phyloP scores from a whole-genome alignment of 148 eudicot species.

The Hydrangea macrophylla region DNA sequence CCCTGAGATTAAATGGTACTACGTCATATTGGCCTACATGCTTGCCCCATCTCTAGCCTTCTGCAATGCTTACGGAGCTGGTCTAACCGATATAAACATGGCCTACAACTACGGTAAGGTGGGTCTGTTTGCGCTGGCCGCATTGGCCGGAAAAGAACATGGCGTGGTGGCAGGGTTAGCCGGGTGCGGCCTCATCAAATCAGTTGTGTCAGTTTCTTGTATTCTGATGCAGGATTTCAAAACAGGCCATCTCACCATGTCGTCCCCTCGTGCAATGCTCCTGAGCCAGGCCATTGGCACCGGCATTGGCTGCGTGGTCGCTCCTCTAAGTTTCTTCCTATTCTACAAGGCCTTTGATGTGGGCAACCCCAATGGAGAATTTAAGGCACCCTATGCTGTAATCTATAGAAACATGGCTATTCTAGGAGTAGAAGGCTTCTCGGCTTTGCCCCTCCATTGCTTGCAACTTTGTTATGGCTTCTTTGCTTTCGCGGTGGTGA shows the following conservation, averaged over 20 bases:
- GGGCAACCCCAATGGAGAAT: constrained; percentile 57
- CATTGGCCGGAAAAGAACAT: constrained; percentile 43
- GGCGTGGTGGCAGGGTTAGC: constrained; percentile 62
- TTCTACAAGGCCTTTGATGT: constrained; percentile 63
- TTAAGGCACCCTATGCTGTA: constrained; percentile 62
- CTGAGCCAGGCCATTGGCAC: constrained; percentile 61
- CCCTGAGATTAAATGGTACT: constrained; percentile 67
- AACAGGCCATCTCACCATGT: constrained; percentile 54
- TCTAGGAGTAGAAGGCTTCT: constrained; percentile 56
- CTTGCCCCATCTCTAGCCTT: constrained; percentile 58
- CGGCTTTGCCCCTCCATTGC: constrained; percentile 62
- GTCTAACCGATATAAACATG: constrained; percentile 65
- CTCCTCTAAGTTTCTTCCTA: constrained; percentile 50
- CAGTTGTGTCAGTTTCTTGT: constrained; percentile 47
- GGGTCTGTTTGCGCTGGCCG: constrained; percentile 51
- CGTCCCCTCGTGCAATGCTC: constrained; percentile 64
- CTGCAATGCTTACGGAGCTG: constrained; percentile 70
- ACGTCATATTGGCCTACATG: constrained; percentile 47
- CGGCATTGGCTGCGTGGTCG: constrained; percentile 49
- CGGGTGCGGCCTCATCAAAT: constrained; percentile 55
- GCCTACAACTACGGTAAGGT: constrained; percentile 65
- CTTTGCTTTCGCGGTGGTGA: constrained; percentile 38
- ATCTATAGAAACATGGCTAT: constrained; percentile 61
- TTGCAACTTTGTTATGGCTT: constrained; percentile 51
- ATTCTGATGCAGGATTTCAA: constrained; percentile 65